Evolutionary conservation across 345 rosid genomes (phyloP), one percentile per base, ranked within the genome.

Genomic region (Brassica rapa): DNA sequence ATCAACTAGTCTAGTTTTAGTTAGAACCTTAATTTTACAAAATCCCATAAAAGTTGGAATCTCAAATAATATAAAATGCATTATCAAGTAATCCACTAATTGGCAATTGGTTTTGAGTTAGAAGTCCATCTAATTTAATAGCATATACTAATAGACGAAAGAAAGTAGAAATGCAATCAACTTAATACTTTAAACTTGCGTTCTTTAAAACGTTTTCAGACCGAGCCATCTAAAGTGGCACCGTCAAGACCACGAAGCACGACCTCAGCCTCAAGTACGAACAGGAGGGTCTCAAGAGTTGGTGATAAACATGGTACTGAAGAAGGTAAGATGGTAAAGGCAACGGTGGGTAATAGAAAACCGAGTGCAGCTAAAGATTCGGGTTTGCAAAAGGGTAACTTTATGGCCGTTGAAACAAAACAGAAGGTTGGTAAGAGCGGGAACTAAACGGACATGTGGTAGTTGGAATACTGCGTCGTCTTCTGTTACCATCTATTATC

Each of bases 341-440:
- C 14, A 53, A 55, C 41, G 53, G 72, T 57, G 0, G 8, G 62
- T 72, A 56, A 6, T 4, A 72, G 25, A 60, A 61, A 68, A 61
- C 74, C 51, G 41, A 73, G 51, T 61, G 66, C 1, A 15, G 24
- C 29, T 66, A 66, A 60, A 78, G 69, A 72, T 66, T 72, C 14
- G 6, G 57, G 55, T 67, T 24, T 79, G 27, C 65, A 6, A 51
- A 73, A 68, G 37, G 62, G 62, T 57, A 78, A 71, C 56, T 10
- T 39, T 39, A 10, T 10, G 62, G 70, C 7, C 60, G 71, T 77
- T 77, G 49, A 55, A 63, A 53, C 71, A 56, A 64, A 77, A 71
- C 65, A 43, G 6, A 66, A 41, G 68, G 11, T 66, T 14, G 56
- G 15, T 43, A 56, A 14, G 23, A 35, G 35, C 35, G 5, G 66